Evolutionary conservation across 176 grass and related monocot genomes (phyloP).

Genomic region (Avena eriantha): DNA sequence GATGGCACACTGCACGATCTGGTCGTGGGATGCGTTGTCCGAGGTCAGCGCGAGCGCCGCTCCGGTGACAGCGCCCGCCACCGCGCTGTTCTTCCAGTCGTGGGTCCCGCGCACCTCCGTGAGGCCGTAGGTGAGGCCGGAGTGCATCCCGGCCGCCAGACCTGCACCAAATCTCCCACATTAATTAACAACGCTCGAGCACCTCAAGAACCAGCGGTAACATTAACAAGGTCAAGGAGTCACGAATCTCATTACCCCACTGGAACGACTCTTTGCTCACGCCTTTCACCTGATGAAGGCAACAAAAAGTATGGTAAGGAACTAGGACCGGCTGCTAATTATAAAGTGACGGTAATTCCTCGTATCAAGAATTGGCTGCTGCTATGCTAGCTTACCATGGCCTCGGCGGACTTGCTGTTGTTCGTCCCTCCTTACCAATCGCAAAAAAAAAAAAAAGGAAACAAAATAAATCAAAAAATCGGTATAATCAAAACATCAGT

Average conservation of each 20-base stretch:
- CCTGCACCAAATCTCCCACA: slow-evolving; percentile 43
- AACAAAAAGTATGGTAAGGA: not conserved
- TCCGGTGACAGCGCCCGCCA: slow-evolving; percentile 78
- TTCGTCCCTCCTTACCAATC: slow-evolving; percentile 53
- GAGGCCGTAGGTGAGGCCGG: slow-evolving; percentile 85
- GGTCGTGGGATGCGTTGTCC: slow-evolving; percentile 66
- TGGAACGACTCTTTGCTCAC: slow-evolving; percentile 79
- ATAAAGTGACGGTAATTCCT: too few species aligned
- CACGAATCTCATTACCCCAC: slow-evolving; percentile 61
- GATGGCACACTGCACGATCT: slow-evolving; percentile 76
- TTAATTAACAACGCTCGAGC: not conserved
- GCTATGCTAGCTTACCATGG: slow-evolving; percentile 54
- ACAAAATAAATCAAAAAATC: not conserved
- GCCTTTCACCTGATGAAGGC: slow-evolving; percentile 64
- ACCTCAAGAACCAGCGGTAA: not conserved
- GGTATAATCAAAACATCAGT: not conserved
- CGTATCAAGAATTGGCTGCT: not conserved
- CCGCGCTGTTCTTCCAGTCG: slow-evolving; percentile 90
- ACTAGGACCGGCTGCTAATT: not conserved
- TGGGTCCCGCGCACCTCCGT: slow-evolving; percentile 82
- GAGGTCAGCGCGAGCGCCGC: slow-evolving; percentile 71
- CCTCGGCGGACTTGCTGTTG: slow-evolving; percentile 71
- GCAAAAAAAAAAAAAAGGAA: not conserved
- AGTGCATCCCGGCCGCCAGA: slow-evolving; percentile 81
- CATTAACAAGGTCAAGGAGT: too few species aligned